These are phyloP conservation scores for Xylariaceae sp. DNA, from an alignment of 2,329 filamentous ascomycete species.

Conservation along the genomic window DNA sequence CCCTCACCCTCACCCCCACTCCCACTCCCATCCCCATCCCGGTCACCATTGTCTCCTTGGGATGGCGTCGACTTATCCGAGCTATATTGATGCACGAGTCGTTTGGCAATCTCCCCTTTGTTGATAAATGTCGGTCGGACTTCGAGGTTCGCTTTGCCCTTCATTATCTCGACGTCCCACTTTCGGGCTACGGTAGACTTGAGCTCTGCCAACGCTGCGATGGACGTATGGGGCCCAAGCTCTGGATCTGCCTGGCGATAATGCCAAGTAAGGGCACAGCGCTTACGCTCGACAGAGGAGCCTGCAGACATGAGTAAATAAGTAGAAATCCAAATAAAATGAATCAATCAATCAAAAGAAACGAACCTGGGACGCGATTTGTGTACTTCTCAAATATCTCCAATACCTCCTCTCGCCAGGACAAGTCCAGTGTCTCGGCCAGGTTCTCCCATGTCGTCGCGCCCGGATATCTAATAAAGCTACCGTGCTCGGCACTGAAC, in stretches of 20 bases:
- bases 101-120: constrained; percentile 91
- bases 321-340: not conserved
- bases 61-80: constrained; percentile 32
- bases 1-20: constrained; percentile 19
- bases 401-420: constrained; percentile 82
- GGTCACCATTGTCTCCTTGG: constrained; percentile 23
- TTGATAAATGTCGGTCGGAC: constrained; percentile 96
- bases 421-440: constrained; percentile 81
- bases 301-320: constrained; percentile 41
- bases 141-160: constrained; percentile 92
- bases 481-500: constrained; percentile 95
- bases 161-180: constrained; percentile 95
- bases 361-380: constrained; percentile 72
- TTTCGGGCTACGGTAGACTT: constrained; percentile 68
- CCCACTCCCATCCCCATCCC: too few species aligned
- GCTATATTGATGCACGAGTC: constrained; percentile 70
- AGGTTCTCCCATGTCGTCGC: constrained; percentile 80
- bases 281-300: constrained; percentile 90
- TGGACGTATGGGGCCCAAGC: constrained; percentile 72
- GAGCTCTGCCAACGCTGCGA: constrained; percentile 75
- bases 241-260: constrained; percentile 88
- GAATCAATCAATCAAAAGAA: not conserved
- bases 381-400: constrained; percentile 84
- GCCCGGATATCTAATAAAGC: constrained; percentile 81
- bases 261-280: constrained; percentile 94